A percentile compares a stretch with the other conserved stretches of the same genome.
phyloP scores from a whole-genome alignment of 2,329 filamentous ascomycete genomes.

The Neofusicoccum cordaticola region DNA sequence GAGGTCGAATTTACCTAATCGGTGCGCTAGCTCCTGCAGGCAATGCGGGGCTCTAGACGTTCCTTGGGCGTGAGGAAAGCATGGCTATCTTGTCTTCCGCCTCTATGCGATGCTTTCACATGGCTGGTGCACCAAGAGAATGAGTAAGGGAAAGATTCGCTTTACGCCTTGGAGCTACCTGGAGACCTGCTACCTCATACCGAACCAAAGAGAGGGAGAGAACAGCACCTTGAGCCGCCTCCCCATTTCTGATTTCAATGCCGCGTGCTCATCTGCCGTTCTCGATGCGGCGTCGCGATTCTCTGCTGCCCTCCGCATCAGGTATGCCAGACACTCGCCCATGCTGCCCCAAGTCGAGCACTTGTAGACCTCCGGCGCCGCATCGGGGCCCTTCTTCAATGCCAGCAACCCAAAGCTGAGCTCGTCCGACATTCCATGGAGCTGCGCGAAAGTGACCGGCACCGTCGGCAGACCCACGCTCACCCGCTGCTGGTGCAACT shows the following conservation, averaged over 20 bases:
- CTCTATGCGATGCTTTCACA: no score
- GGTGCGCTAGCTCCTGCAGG: neutral
- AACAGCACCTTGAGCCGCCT: constrained; percentile 23
- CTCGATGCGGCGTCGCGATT: constrained; percentile 50
- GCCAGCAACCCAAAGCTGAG: constrained; percentile 57
- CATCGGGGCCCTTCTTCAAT: constrained; percentile 52
- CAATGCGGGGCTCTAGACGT: no score
- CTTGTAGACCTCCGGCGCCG: constrained; percentile 46
- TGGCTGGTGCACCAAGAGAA: no score
- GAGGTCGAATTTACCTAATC: neutral
- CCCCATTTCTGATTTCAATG: constrained; percentile 27
- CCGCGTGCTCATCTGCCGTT: constrained; percentile 31
- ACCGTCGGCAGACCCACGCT: constrained; percentile 42
- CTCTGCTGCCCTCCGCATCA: constrained; percentile 56
- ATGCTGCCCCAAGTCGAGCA: constrained; percentile 57
- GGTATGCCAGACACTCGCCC: constrained; percentile 76
- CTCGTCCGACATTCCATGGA: constrained; percentile 95
- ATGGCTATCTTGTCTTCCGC: no score
- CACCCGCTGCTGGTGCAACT: constrained; percentile 49
- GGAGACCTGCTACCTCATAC: neutral
- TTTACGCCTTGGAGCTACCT: no score
- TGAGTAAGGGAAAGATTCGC: no score
- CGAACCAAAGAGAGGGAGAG: constrained; percentile 11
- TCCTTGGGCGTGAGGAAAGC: no score
- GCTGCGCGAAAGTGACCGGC: constrained; percentile 66